Evolutionary conservation across 805 yeast genomes (phyloP), one percentile per base, ranked within the genome.

Genomic region (Aciculoconidium aculeatum): DNA sequence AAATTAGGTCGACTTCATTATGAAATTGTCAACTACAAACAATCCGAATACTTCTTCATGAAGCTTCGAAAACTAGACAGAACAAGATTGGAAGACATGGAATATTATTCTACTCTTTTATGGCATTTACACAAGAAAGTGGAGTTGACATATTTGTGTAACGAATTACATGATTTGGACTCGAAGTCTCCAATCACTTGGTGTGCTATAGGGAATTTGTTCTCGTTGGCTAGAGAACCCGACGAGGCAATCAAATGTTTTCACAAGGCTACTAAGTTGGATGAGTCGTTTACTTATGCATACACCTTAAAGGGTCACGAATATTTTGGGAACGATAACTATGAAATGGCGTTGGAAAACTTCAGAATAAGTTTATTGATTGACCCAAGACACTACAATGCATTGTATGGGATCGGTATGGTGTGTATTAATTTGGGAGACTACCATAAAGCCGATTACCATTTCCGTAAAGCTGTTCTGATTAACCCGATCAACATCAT

Each of bases 261-360:
- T 57, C 76, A 76, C 38, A 75, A 85, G 34, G 88, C 96, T 2
- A 70, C 75, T 2, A 75, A 74, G 31, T 49, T 83, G 10, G 80
- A 81, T 47, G 75, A 76, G 5, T 64, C 63, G 10, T 83, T 83
- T 51, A 80, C 92, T 0, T 90, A 90, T 51, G 95, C 95, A 0
- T 83, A 84, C 49, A 88, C 97, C 1, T 65, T 92, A 34, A 86
- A 83, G 59, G 99, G 96, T 0, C 97, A 92, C 53, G 99, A 92
- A 55, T 77, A 74, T 47, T 75, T 85, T 18, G 71, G 90, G 2
- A 85, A 75, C 45, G 98, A 94, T 58, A 87, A 94, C 20, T 84
- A 80, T 57, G 96, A 87, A 49, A 73, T 77, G 49, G 96, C 98
- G 0, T 70, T 82, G 37, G 84, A 80, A 33, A 75, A 85, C 37